Base-by-base conservation (phyloP, 768 basidiomycete species). In the Scleroderma bovista region DNA sequence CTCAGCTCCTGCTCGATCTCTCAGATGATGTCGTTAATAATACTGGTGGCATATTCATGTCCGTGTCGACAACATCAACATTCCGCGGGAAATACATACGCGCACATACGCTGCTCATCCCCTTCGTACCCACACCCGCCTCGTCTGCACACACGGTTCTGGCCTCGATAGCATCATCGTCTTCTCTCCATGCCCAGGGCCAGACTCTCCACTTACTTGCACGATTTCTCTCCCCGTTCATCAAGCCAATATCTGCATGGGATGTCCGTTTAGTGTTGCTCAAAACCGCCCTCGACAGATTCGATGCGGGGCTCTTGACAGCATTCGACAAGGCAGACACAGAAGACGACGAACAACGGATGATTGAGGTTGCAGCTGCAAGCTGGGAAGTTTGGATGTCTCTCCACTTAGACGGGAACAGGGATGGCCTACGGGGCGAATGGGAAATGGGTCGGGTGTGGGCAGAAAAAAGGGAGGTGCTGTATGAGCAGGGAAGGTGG, bases 361-460 rank as follows among this genome's bases (percentile, higher is more conserved):
- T 98, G 94, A 74, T 76, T 46, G 82, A 88, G 47, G 86, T 84
- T 0, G 90, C 93, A 6, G 80, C 80, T 48, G 80, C 88, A 0
- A 86, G 88, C 60, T 97, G 93, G 93, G 80, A 86, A 54, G 80
- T 96, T 0, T 88, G 85, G 78, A 67, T 76, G 34, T 60, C 58
- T 40, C 49, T 52, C 48, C 75, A 77, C 48, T 51, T 45, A 31
- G 12, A 15, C n/a, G 10, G 36, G 11, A 58, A 49, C 32, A 32
- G 44, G 3, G 23, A 53, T 16, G 49, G 44, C 1, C 6, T 46
- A 1, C 42, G 33, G 20, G 52, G 44, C 11, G 87, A 91, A 50
- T 94, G 90, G 90, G 94, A 95, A 67, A 83, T 96, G 75, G 90
- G 90, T 1, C 86, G 91, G 56, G 85, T 94, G 16, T 99, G 95